Percentiles rank a stretch among this genome's conserved stretches.
Evolutionary conservation across 1,284 basidiomycete genomes (phyloP).

Genomic region (Naganishia sp.): DNA sequence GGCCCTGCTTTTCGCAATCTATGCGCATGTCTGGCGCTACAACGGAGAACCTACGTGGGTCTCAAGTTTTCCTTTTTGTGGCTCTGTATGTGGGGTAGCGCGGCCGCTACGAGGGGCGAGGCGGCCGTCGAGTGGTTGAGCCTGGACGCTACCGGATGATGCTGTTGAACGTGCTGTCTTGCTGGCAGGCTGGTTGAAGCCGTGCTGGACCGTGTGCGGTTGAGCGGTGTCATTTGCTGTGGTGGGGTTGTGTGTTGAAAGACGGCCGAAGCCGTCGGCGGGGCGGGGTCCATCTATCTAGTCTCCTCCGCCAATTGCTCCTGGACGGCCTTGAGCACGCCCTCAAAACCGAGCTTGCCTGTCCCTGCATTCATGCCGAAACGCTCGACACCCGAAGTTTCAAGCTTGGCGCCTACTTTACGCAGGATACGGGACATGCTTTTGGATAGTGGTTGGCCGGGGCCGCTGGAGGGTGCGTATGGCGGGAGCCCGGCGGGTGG

Average conservation of each 20-base stretch:
- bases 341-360: conserved; percentile 82
- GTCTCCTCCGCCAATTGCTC: conserved; percentile 13
- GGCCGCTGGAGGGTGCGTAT: conserved; percentile 27
- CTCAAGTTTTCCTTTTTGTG: not conserved
- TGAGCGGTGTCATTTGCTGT: not conserved
- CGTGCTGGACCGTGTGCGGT: conserved; percentile 1
- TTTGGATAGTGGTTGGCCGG: conserved; percentile 37
- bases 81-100: not conserved
- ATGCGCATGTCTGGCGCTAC: not conserved
- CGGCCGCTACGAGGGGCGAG: not conserved
- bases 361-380: conserved; percentile 84
- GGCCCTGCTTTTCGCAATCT: not conserved
- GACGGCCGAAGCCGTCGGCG: not conserved
- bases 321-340: conserved; percentile 61
- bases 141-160: not conserved
- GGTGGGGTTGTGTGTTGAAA: not conserved
- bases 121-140: conserved; percentile 1
- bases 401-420: conserved; percentile 73
- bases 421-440: conserved; percentile 54
- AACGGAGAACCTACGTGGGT: conserved; percentile 1
- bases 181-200: too few relatives aligned
- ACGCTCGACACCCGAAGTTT: conserved; percentile 76
- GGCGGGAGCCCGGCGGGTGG: conserved; percentile 47
- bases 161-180: conserved; percentile 12
- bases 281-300: conserved; percentile 8